Conservation (phyloP, 495 filamentous ascomycete species). For the Podospora tetraspora region DNA sequence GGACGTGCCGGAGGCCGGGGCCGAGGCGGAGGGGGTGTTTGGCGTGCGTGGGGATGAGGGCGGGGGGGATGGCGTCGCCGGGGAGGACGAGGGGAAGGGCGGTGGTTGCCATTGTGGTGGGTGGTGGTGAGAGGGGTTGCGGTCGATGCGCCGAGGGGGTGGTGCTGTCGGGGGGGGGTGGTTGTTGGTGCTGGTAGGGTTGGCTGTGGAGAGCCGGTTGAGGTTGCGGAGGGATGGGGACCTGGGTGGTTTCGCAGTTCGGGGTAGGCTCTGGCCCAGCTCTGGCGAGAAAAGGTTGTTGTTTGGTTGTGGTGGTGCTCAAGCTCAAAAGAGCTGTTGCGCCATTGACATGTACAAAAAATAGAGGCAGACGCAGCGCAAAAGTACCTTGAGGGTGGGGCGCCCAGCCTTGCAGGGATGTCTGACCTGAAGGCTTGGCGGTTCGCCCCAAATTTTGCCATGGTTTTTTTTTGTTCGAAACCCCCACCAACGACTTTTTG, state of each 20-base stretch:
- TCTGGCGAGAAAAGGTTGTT: not conserved
- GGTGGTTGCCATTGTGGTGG: slow-evolving; percentile 40
- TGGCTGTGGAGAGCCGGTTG: not conserved
- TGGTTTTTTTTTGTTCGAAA: not conserved
- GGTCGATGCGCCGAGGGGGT: not conserved
- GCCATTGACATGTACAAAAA: not conserved
- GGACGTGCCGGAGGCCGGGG: slow-evolving; percentile 72
- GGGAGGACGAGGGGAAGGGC: slow-evolving; percentile 62
- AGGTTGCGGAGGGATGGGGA: no score
- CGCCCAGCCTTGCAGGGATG: slow-evolving; percentile 1
- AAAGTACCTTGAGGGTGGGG: not conserved
- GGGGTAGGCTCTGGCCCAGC: not conserved
- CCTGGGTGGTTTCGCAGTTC: not conserved
- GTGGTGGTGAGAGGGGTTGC: not conserved
- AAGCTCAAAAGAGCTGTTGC: not conserved
- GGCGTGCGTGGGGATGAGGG: slow-evolving; percentile 57
- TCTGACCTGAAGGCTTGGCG: not conserved
- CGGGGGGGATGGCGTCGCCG: slow-evolving; percentile 65
- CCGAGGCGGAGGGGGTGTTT: slow-evolving; percentile 73
- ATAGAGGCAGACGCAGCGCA: not conserved
- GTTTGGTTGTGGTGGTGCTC: not conserved
- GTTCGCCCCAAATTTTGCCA: slow-evolving; percentile 13
- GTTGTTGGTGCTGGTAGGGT: slow-evolving; percentile 14
- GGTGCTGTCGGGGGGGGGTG: slow-evolving; percentile 8
- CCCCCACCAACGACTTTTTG: not conserved